Evolutionary conservation across 768 basidiomycete species (phyloP).

Genomic region (Boletellus sp.): DNA sequence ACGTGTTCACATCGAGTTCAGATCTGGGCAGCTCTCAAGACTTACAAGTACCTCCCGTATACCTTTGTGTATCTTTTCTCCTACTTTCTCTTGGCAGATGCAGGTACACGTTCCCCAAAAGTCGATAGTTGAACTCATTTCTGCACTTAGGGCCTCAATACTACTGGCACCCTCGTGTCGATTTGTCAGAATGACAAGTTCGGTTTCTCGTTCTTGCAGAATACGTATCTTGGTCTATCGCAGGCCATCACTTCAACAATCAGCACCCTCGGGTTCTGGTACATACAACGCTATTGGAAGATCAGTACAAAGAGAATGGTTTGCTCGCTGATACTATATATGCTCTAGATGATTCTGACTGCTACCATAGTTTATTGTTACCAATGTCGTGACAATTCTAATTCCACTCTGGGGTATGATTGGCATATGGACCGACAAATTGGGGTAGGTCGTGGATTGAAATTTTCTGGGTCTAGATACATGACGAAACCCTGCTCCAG

Average conservation of each 20-base stretch:
- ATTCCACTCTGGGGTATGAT: constrained; percentile 87
- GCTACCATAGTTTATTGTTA: constrained; percentile 58
- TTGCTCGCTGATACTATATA: not conserved
- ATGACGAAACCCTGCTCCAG: constrained; percentile 23
- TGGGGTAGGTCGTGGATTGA: constrained; percentile 49
- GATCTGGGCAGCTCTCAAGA: constrained; percentile 74
- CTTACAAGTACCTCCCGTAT: constrained; percentile 74
- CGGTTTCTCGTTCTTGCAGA: constrained; percentile 75
- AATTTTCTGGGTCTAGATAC: not conserved
- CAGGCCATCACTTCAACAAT: constrained; percentile 74
- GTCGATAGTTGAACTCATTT: not conserved
- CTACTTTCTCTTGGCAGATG: constrained; percentile 78
- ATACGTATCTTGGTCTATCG: constrained; percentile 71
- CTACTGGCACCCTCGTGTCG: constrained; percentile 67
- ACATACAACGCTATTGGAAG: constrained; percentile 76
- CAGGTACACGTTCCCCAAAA: constrained; percentile 29
- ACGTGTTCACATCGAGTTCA: constrained; percentile 26
- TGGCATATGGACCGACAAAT: constrained; percentile 72
- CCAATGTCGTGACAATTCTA: constrained; percentile 70
- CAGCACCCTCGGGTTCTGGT: constrained; percentile 78
- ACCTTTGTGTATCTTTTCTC: constrained; percentile 78
- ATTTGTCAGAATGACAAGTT: constrained; percentile 84
- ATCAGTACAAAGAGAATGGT: constrained; percentile 82
- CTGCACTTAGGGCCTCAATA: constrained; percentile 63
- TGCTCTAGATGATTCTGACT: not conserved